Evolutionary conservation across 768 basidiomycete genomes (phyloP), one percentile per base, ranked within the genome.

Genomic region (Kwoniella newhampshirensis): DNA sequence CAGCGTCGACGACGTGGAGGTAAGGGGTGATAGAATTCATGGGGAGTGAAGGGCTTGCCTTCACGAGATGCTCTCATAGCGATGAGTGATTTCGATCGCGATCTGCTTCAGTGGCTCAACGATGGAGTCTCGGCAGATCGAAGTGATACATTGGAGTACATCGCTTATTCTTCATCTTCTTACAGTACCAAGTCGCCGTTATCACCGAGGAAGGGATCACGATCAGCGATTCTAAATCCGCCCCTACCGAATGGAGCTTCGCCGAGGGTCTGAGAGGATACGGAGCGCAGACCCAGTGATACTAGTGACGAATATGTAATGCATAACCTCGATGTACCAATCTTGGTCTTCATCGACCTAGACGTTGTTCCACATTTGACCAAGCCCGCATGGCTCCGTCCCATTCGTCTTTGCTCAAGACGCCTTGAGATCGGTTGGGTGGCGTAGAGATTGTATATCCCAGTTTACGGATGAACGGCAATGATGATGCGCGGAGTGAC

Each of bases 171-270:
- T 17, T 54, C n/a, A 15, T 48, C 32, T 32, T 32, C 32, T 32
- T 54, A 1, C 74, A 97, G 94, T 98, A 86, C 79, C 94, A 98
- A 92, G 83, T 98, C 55, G 93, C 91, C 4, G 90, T 83, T 0
- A 84, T 98, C 67, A 91, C 88, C 0, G 84, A 79, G 17, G 79
- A 82, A 2, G 93, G 94, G 1, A 82, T 87, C 27, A 77, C 75
- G 8, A 89, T 99, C 57, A 88, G 89, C 0, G 91, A 90, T 60
- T 84, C 91, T 26, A 81, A 84, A 60, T 79, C 81, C 40, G 77
- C 89, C 4, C 82, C 86, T 61, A 96, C 94, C 1, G 78, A 84
- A 21, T 99, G 96, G 96, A 79, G 81, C 30, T 98, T 97, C 70
- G 94, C 92, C 15, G 94, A 98, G 76, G 86, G 85, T 20, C 86